Base-by-base conservation (phyloP, 176 grass and related monocot genomes). In the Zizania latifolia region DNA sequence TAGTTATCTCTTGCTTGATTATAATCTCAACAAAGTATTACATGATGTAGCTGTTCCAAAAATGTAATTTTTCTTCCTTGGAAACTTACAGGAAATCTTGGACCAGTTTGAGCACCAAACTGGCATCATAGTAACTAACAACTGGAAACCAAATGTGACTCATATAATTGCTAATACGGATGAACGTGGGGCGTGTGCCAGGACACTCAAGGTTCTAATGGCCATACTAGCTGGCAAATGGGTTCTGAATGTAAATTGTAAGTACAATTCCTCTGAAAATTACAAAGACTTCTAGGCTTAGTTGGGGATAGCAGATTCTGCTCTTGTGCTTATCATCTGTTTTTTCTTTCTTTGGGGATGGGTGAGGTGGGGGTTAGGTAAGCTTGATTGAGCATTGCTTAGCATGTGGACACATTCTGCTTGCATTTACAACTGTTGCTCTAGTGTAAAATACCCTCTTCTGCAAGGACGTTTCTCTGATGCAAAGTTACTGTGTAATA, bases 201-300 rank as follows among this genome's bases (percentile, higher is more conserved):
- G 95, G 86, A 94, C 95, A 82, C 89, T 94, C 2, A 98, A 98
- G 70, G 78, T 98, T 78, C 91, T 98, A 35, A 89, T 98, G 95
- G 91, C 95, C 62, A 94, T 92, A 78, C 66, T 98, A 65, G 41
- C 86, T 79, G 95, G 91, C 14, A 98, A 94, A 82, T 98, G 95
- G 95, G 78, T 98, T 77, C 33, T 98, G 57, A 92, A 71, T 78
- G 74, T 98, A 27, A 85, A 92, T 14, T 98, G 95, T 98, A 84
- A 90, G 95, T 86, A n/a, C 36, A 58, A 28, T 21, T 77, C 56
- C 65, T 69, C 37, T 65, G 39, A 61, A 51, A 10, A 58, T 14
- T 15, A 56, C n/a, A n/a, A n/a, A 27, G 55, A 38, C 12, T 13
- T n/a, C 8, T 53, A 6, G 48, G 44, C 5, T 38, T 58, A 71